Base-by-base conservation (phyloP, 345 rosid species). In the Dipteronia sinensis region DNA sequence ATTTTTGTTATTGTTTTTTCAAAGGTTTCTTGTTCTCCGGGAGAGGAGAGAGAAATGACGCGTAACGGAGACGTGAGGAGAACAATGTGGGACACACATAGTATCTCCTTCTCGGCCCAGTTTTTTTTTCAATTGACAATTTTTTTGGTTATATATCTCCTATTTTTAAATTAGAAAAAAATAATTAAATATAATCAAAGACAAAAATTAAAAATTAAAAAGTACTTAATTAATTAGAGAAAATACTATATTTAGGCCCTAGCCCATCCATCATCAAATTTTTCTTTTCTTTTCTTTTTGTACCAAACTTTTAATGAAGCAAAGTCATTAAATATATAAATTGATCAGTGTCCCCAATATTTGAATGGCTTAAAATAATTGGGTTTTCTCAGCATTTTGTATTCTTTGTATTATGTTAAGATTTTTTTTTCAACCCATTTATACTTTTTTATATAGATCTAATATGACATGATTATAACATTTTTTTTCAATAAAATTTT, bases 41-140 rank as follows among this genome's bases (percentile, higher is more conserved):
- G 79, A 12, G 76, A 67, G 78, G 70, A 78, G 11, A 66, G 78
- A 55, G 44, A 66, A 61, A 25, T 67, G 68, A 75, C 72, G 77
- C 73, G 62, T 17, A 47, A 71, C 23, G 68, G 63, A 72, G 79
- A 84, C 82, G 80, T 67, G 86, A 78, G 80, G 85, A 71, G 83
- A 69, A 65, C 77, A 66, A 83, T 67, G 84, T 67, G 78, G 80
- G 78, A 77, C 76, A 74, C 71, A 68, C 82, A 49, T 42, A 40
- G 66, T 65, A 72, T 59, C 64, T 59, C 64, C 64, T 22, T 59
- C 64, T 53, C 64, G 64, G 53, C 69, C 61, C 65, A 17, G 65
- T 7, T 67, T 10, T 73, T 31, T 73, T 58, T 73, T 49, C 19
- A 5, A 40, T 64, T 58, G 47, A 4, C 49, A 19, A 7, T 27